Percentiles rank a stretch among this genome's conserved stretches.
phyloP scores from a whole-genome alignment of 305 asterid genomes.

The Fraxinus dipetala region DNA sequence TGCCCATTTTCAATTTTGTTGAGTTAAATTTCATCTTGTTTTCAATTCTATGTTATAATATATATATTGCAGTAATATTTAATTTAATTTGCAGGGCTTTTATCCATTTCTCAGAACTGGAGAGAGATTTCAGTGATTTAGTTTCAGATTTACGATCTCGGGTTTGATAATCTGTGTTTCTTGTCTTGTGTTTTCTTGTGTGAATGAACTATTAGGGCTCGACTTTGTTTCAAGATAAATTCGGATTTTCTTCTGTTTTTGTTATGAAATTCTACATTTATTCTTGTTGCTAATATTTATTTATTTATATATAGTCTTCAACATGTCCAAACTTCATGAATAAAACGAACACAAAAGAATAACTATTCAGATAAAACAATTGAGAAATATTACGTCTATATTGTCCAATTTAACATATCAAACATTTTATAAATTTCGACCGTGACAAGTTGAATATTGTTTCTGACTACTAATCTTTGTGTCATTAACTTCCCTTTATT shows the following conservation, averaged over 20 bases:
- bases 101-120: slow-evolving; percentile 10
- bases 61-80: slow-evolving; percentile 18
- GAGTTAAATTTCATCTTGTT: not conserved
- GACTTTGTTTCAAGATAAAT: slow-evolving; percentile 26
- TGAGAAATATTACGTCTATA: not conserved
- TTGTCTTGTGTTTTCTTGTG: slow-evolving; percentile 18
- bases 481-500: not conserved
- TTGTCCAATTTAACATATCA: not conserved
- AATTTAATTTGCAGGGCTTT: slow-evolving; percentile 30
- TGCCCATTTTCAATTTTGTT: not conserved
- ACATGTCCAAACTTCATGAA: not conserved
- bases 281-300: slow-evolving; percentile 15
- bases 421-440: not conserved
- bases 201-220: slow-evolving; percentile 34
- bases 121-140: slow-evolving; percentile 26
- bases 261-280: slow-evolving; percentile 20
- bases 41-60: not conserved
- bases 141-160: slow-evolving; percentile 37
- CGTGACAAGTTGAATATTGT: not conserved
- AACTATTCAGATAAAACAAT: not conserved
- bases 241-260: slow-evolving; percentile 27
- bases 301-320: not conserved
- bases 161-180: slow-evolving; percentile 37
- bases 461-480: not conserved
- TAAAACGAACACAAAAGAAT: not conserved